phyloP scores from a whole-genome alignment of 352 stramenopile species.

The Pythium dissimile region DNA sequence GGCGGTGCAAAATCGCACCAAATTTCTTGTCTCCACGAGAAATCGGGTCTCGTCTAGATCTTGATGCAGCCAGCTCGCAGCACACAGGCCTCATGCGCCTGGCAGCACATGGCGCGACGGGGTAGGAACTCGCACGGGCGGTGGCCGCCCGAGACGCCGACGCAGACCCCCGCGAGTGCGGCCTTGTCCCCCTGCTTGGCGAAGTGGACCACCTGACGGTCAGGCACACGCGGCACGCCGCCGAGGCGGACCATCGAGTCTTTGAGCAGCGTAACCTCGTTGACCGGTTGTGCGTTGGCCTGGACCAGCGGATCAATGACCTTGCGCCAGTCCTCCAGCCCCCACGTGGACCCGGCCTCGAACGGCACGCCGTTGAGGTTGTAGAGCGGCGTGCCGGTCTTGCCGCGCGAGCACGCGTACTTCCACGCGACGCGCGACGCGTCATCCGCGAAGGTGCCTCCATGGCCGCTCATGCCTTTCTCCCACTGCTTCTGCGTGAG shows the following conservation, averaged over 20 bases:
- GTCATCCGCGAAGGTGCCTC: conserved; percentile 28
- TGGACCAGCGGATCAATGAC: conserved; percentile 33
- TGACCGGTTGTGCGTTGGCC: conserved; percentile 10
- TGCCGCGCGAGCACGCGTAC: conserved; percentile 35
- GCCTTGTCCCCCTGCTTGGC: conserved; percentile 28
- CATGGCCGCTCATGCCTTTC: conserved; percentile 31
- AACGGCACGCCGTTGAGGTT: conserved; percentile 35
- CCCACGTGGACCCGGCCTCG: conserved; percentile 30
- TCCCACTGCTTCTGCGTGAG: conserved; percentile 28
- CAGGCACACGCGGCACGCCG: conserved; percentile 35
- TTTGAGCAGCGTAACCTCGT: conserved; percentile 12
- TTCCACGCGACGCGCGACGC: conserved; percentile 30
- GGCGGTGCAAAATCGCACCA: too few species aligned
- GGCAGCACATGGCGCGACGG: conserved; percentile 69
- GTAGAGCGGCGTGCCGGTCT: conserved; percentile 35
- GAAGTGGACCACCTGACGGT: conserved; percentile 59
- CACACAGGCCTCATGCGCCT: conserved; percentile 64
- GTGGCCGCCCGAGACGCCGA: conserved; percentile 24
- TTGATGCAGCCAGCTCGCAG: conserved; percentile 46
- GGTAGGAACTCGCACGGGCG: conserved; percentile 66
- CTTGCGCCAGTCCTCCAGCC: conserved; percentile 29
- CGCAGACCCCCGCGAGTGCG: conserved; percentile 39
- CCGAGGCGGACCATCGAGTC: conserved; percentile 31
- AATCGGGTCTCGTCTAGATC: conserved; percentile 4
- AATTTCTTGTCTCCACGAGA: too few species aligned